phyloP scores from a whole-genome alignment of 352 stramenopile genomes.

The Nothophytophthora sp. region DNA sequence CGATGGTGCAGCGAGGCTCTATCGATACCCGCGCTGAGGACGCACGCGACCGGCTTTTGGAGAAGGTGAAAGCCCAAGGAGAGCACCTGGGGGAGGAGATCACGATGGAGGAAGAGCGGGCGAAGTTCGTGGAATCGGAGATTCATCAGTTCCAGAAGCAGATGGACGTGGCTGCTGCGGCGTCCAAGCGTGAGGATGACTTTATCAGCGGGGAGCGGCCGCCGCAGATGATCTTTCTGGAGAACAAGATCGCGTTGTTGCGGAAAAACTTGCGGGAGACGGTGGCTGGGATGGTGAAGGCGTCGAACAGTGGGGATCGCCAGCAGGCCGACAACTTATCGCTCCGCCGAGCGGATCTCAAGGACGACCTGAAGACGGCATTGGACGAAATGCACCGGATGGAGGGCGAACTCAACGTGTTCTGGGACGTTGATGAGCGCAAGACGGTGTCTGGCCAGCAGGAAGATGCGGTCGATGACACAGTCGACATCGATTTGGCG shows the following conservation, averaged over 20 bases:
- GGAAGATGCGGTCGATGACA: conserved; percentile 24
- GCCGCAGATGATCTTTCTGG: conserved; percentile 76
- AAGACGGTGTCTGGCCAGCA: conserved; percentile 28
- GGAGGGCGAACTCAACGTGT: conserved; percentile 59
- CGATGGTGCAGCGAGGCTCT: conserved; percentile 56
- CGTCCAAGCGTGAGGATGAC: conserved; percentile 71
- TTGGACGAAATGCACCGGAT: conserved; percentile 76
- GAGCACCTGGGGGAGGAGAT: conserved; percentile 64
- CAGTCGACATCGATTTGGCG: conserved; percentile 49
- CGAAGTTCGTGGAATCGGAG: conserved; percentile 56
- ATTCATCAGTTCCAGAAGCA: conserved; percentile 69
- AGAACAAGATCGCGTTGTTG: conserved; percentile 71
- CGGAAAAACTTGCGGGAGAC: conserved; percentile 75
- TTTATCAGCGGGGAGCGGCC: conserved; percentile 81
- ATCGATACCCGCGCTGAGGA: conserved; percentile 66
- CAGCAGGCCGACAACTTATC: conserved; percentile 67
- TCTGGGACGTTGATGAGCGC: conserved; percentile 32
- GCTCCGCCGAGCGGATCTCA: conserved; percentile 55
- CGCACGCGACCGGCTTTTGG: conserved; percentile 55
- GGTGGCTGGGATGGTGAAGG: conserved; percentile 55
- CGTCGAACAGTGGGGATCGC: conserved; percentile 50
- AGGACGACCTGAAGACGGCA: conserved; percentile 69
- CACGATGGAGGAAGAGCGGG: conserved; percentile 54
- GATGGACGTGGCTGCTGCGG: conserved; percentile 61
- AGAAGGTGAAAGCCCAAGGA: conserved; percentile 52